Percentiles rank a stretch among this genome's conserved stretches.
Evolutionary conservation across 257 asterid genomes (phyloP).

Genomic region (Solanum gandarillasii): DNA sequence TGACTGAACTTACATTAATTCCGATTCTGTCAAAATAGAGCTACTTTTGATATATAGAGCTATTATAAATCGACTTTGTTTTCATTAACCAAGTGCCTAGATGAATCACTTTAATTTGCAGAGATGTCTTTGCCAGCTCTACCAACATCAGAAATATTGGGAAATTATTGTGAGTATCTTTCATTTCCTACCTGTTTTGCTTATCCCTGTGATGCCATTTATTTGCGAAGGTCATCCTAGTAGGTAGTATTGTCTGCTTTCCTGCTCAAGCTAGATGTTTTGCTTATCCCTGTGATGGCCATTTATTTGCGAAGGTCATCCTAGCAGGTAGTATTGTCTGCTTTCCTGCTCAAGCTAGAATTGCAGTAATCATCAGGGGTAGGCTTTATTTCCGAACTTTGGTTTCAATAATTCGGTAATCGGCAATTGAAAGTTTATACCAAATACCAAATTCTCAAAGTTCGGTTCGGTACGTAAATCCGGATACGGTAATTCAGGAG

Average conservation of each 20-base stretch:
- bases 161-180: conserved; percentile 36
- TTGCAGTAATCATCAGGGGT: not conserved
- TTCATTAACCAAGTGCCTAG: not conserved
- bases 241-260: not conserved
- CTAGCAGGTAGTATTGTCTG: not conserved
- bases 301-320: not conserved
- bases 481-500: not conserved
- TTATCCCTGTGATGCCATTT: not conserved
- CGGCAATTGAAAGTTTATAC: not conserved
- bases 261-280: too few relatives aligned
- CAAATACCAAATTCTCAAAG: not conserved
- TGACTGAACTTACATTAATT: not conserved
- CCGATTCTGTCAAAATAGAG: not conserved
- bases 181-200: not conserved
- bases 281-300: not conserved
- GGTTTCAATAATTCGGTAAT: not conserved
- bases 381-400: not conserved
- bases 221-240: not conserved
- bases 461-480: not conserved
- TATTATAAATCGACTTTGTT: not conserved
- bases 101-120: conserved; percentile 22
- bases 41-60: not conserved
- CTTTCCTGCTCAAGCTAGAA: not conserved
- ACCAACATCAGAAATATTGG: conserved; percentile 58
- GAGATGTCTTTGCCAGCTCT: conserved; percentile 98